Base-by-base conservation (phyloP, 371 early-diverging fungal genomes). In the Polyrhizophydium stewartii region DNA sequence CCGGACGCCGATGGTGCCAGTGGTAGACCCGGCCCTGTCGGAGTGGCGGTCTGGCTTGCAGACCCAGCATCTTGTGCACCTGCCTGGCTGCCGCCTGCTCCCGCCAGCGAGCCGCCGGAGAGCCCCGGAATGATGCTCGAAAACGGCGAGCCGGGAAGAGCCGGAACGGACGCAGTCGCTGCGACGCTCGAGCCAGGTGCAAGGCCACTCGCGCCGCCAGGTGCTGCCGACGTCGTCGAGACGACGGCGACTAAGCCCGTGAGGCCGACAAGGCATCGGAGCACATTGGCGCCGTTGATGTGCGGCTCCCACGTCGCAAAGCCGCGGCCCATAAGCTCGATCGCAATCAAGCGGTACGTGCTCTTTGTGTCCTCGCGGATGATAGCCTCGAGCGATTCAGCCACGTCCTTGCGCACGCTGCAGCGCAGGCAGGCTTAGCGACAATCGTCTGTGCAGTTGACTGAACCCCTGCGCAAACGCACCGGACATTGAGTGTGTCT, bases 251-350 rank as follows among this genome's bases (percentile, higher is more conserved):
- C 22, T 28, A 81, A 60, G 0, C 78, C 78, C 1, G 79, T 76
- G 33, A 88, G 78, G 3, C 66, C 59, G 58, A 91, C 86, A 1
- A 93, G 60, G 0, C 85, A 83, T 0, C 87, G 76, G 2, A 93
- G 66, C 3, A 92, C 83, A 2, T 81, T 82, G 3, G 88, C 74
- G 0, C 87, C 85, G 61, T 91, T 87, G 43, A 91, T 66, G 62
- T 86, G 87, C 0, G 87, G 81, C 55, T 92, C 91, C 92, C 92
- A 92, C 0, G 81, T 78, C 27, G 80, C 59, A 65, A 90, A 92
- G 0, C 92, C 93, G 58, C 84, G 81, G 2, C 89, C 87, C 7
- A 92, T 62, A 5, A 93, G 60, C 59, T 92, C 92, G 62, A 91
- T 84, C 1, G 92, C 89, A 0, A 87, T 68, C 32, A 85, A 71